Evolutionary conservation across 2,329 filamentous ascomycete species (phyloP).

Genomic region (Pseudogymnoascus sp.): DNA sequence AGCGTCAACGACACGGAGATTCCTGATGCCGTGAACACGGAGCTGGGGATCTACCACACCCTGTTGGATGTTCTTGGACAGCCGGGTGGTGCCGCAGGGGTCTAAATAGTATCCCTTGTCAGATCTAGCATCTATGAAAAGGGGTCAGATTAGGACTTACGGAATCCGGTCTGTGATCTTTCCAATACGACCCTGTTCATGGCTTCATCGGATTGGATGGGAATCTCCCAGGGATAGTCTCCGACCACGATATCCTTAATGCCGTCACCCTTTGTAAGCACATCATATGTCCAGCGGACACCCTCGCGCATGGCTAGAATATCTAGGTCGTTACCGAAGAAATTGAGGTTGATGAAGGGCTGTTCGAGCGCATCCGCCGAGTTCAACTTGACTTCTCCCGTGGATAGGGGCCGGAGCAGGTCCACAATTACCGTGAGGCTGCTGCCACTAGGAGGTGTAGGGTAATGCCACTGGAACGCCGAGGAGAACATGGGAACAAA

Average conservation of each 20-base stretch:
- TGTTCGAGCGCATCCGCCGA: constrained; percentile 28
- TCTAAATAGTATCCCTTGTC: constrained; percentile 22
- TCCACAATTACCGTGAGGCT: constrained; percentile 52
- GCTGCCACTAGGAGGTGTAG: constrained; percentile 35
- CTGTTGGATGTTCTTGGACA: constrained; percentile 43
- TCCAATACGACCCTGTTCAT: constrained; percentile 53
- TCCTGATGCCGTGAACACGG: constrained; percentile 44
- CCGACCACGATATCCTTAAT: constrained; percentile 46
- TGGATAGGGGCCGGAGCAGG: constrained; percentile 41
- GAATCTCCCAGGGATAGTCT: constrained; percentile 57
- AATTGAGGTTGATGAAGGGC: constrained; percentile 38
- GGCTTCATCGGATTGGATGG: constrained; percentile 44
- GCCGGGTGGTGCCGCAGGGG: constrained; percentile 48
- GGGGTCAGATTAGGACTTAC: constrained; percentile 20
- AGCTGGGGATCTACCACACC: constrained; percentile 44
- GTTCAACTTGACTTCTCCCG: constrained; percentile 34
- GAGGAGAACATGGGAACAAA: constrained; percentile 51
- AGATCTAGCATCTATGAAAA: background rate
- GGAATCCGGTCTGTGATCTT: constrained; percentile 52
- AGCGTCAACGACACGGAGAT: constrained; percentile 47
- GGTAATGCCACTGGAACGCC: constrained; percentile 42
- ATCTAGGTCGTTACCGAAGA: constrained; percentile 38
- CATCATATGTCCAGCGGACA: constrained; percentile 32
- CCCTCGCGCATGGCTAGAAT: constrained; percentile 54
- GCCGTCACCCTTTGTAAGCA: constrained; percentile 49